Base-by-base conservation (phyloP, 2,329 filamentous ascomycete species). In the Beauveria sp. region DNA sequence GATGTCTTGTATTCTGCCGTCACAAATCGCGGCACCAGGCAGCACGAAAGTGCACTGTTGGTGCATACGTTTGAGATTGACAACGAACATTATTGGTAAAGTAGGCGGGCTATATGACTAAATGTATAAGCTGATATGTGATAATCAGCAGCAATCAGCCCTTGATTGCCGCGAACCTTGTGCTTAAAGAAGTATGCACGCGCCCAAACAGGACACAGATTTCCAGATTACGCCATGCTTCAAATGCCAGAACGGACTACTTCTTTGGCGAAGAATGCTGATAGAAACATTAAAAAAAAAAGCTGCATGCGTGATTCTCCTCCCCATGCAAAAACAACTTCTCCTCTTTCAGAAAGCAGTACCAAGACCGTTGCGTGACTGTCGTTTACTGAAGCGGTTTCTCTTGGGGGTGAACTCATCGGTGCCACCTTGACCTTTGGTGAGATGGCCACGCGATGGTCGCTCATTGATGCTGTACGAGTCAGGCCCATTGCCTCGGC, bases 311-410 rank as follows among this genome's bases (percentile, higher is more conserved):
- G 34, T 50, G 43, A 22, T 28, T 43, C 30, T 20, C n/a, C 26
- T 28, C 46, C 28, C 28, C 20, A 51, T 30, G 30, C 30, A 42
- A 10, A 51, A 20, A 8, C 14, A 50, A 9, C 22, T 5, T 20
- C 30, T 7, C 28, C 12, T 43, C 16, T 18, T 42, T 76, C 70
- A 96, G 71, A 97, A 96, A 56, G 91, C 89, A 54, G 93, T 89
- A 30, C 91, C 91, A 54, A 96, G 82, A n/a, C 93, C 93, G 73
- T 91, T 96, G 77, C 96, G 96, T 18, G 90, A 96, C 75, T 96
- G 91, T 67, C 93, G 83, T 76, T 95, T 95, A 77, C 92, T 96
- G 75, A 97, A 98, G 54, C 86, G 80, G 67, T 87, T 86, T 54
- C 81, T 78, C 71, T 84, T 86, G 14, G 78, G 70, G 20, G 75